A percentile compares a stretch with the other conserved stretches of the same genome.
Evolutionary conservation across 345 rosid species (phyloP).

Genomic region (Hibiscus syriacus): DNA sequence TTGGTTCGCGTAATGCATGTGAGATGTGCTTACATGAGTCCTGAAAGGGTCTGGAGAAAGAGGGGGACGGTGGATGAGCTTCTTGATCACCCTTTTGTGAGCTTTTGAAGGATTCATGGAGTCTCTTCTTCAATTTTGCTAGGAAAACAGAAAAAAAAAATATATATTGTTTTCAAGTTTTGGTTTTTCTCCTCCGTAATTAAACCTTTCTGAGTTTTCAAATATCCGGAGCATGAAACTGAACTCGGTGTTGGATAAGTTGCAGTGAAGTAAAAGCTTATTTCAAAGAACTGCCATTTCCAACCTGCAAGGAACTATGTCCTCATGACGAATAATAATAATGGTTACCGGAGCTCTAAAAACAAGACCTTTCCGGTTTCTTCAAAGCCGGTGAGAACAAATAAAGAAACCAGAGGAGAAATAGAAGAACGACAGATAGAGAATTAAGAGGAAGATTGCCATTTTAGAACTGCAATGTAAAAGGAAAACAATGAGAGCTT

Average conservation of each 20-base stretch:
- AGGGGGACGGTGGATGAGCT: constrained; percentile 45
- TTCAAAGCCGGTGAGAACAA: no score
- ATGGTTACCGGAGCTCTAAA: background rate
- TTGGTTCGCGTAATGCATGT: background rate
- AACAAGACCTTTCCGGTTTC: no score
- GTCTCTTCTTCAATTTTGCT: background rate
- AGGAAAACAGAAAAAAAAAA: background rate
- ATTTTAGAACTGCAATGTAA: no score
- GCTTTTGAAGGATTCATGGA: background rate
- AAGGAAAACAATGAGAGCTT: no score
- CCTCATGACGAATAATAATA: background rate
- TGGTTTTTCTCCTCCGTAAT: background rate
- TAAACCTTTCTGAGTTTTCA: background rate
- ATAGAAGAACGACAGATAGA: no score
- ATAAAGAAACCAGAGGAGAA: no score
- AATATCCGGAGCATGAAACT: background rate
- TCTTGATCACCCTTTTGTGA: constrained; percentile 47
- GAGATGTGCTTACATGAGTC: constrained; percentile 72
- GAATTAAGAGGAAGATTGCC: background rate
- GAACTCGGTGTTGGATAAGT: no score
- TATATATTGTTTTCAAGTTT: background rate
- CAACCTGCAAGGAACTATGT: background rate
- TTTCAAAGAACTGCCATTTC: background rate
- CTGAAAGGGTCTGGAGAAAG: constrained; percentile 71
- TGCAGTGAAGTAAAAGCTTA: background rate